Base-by-base conservation (phyloP, 257 asterid genomes). In the Solanum appendiculatum region DNA sequence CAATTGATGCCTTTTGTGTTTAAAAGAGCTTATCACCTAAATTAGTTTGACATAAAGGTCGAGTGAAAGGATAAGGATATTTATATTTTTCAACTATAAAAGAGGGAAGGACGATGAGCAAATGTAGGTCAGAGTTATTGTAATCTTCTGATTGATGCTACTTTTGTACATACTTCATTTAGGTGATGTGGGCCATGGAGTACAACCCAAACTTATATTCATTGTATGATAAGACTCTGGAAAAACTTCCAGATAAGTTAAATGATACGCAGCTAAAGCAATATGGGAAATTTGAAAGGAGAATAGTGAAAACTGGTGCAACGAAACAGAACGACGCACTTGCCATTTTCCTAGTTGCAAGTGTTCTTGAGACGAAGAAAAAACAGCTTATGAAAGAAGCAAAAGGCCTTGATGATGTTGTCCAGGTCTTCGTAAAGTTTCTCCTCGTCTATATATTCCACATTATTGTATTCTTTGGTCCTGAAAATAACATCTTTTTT, bases 161-260 rank as follows among this genome's bases (percentile, higher is more conserved):
- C 68, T 51, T 80, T 10, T 81, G 0, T 5, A 18, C 46, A 48
- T 81, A 51, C 69, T 81, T 48, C 85, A 81, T 48, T 40, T 84
- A 95, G 99, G 98, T 96, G 83, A 94, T 96, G 99, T 96, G 99
- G 99, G 99, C 99, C 39, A 95, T 96, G 99, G 99, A 96, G 87
- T 96, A 96, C 94, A 94, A 95, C 86, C 99, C 99, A 16, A 90
- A 93, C 88, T 75, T 89, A 63, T 96, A 88, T 88, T 37, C 92
- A 14, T 27, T 68, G 9, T 96, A 96, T 27, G 97, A 93, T 44
- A n/a, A 44, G 86, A 81, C 64, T 20, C n/a, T 91, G 86, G 21
- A 93, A 89, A 58, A 85, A 85, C 85, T 81, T 81, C 68, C 85
- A 12, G 44, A 81, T 12, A 94, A 93, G 86, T 69, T 92, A 70